Conservation (phyloP, 2,329 filamentous ascomycete species). For the Scedosporium apiospermum region DNA sequence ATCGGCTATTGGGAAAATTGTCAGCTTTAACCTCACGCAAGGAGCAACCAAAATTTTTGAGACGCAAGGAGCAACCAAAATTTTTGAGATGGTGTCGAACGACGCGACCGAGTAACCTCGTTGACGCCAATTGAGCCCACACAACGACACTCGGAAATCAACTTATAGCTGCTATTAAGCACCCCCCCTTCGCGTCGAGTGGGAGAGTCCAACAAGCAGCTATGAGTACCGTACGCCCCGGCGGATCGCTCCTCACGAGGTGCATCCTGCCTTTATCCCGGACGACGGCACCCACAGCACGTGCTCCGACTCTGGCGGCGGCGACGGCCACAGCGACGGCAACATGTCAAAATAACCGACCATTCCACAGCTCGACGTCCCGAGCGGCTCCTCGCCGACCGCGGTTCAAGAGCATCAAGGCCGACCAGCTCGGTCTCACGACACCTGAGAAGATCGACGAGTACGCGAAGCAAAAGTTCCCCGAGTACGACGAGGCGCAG, state of each 20-base stretch:
- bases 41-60: conserved; percentile 3
- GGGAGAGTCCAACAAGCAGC: conserved; percentile 15
- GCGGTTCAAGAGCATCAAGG: conserved; percentile 44
- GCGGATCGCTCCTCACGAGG: conserved; percentile 1
- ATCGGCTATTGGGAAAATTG: neutral
- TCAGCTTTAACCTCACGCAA: neutral
- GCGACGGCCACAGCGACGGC: conserved; percentile 13
- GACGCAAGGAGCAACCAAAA: conserved; percentile 2
- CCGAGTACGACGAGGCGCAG: conserved; percentile 59
- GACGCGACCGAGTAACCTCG: neutral
- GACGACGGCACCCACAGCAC: conserved; percentile 32
- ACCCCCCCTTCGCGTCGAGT: neutral
- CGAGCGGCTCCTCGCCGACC: conserved; percentile 33
- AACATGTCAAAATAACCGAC: conserved; percentile 16
- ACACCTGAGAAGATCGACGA: conserved; percentile 32
- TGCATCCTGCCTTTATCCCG: neutral
- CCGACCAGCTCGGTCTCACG: conserved; percentile 40
- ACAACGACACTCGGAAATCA: neutral
- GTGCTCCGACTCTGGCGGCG: conserved; percentile 29
- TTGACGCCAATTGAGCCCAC: neutral
- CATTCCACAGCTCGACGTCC: conserved; percentile 43
- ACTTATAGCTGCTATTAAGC: neutral
- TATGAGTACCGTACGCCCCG: conserved; percentile 47
- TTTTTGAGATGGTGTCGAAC: conserved; percentile 3
- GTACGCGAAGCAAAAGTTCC: conserved; percentile 40